Percentiles rank a stretch among this genome's conserved stretches.
These are phyloP conservation scores for Entomortierella chlamydospora DNA, from an alignment of 192 early-diverging fungal genomes.

Conservation along the genomic window DNA sequence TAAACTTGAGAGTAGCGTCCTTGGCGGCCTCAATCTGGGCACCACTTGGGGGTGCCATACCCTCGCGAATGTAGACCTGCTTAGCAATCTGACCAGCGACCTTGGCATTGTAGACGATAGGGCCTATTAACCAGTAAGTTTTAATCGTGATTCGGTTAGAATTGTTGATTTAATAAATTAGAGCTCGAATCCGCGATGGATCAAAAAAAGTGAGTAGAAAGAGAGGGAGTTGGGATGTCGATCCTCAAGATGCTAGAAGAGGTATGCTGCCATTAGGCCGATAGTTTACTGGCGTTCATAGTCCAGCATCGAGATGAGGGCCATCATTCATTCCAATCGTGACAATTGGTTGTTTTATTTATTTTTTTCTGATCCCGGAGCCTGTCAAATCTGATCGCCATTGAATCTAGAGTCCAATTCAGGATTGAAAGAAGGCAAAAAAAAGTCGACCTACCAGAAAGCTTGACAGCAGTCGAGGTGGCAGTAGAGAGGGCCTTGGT, in stretches of 20 bases:
- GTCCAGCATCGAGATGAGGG: too few species aligned
- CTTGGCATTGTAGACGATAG: conserved; percentile 63
- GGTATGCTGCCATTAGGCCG: not conserved
- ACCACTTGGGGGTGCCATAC: conserved; percentile 66
- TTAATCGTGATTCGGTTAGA: not conserved
- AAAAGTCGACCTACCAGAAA: conserved; percentile 33
- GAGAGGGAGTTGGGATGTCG: too few species aligned
- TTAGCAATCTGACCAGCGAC: conserved; percentile 71
- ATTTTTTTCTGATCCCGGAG: not conserved
- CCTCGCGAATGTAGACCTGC: conserved; percentile 72
- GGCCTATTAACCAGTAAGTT: conserved; percentile 11
- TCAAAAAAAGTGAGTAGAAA: not conserved
- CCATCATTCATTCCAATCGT: not conserved
- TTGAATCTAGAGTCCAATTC: not conserved
- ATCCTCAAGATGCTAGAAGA: too few species aligned
- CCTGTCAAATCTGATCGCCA: not conserved
- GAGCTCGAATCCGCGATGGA: not conserved
- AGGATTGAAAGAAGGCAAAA: not conserved
- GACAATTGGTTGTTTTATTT: too few species aligned
- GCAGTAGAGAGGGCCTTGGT: conserved; percentile 44
- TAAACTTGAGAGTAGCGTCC: conserved; percentile 51
- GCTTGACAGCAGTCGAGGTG: conserved; percentile 37
- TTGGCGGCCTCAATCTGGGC: conserved; percentile 63
- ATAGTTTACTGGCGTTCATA: too few species aligned
- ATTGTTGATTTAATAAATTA: not conserved